Evolutionary conservation across 306 rosid species (phyloP).

Genomic region (Castanea crenata): DNA sequence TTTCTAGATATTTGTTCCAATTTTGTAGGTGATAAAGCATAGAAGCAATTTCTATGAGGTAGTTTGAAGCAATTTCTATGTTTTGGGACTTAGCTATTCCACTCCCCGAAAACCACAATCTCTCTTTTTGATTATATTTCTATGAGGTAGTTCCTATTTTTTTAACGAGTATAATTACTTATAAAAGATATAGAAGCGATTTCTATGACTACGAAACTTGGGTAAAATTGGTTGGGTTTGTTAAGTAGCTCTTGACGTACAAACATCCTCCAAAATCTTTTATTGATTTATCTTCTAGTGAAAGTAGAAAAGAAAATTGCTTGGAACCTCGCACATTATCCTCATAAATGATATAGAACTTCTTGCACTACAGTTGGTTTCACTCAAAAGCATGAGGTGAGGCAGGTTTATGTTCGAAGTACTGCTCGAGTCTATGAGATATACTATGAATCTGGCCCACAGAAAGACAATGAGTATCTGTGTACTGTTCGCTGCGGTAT

Average conservation of each 20-base stretch:
- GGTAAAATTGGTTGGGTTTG: neutral
- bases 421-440: conserved; percentile 84
- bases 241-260: neutral
- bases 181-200: no score
- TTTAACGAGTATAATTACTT: no score
- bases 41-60: neutral
- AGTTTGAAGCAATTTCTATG: no score
- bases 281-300: neutral
- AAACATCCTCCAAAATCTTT: neutral
- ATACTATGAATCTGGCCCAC: conserved; percentile 44
- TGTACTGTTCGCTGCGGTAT: conserved; percentile 73
- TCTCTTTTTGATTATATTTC: no score
- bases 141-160: no score
- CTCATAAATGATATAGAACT: conserved; percentile 18
- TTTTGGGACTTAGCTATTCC: no score
- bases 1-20: neutral
- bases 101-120: no score
- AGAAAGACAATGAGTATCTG: conserved; percentile 55
- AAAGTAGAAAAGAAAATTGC: neutral
- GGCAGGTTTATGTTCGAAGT: conserved; percentile 79
- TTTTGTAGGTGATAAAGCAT: neutral
- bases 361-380: conserved; percentile 55
- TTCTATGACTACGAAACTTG: neutral
- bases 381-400: conserved; percentile 55
- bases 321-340: conserved; percentile 1